These are phyloP conservation scores for Shiraia sp. DNA, from an alignment of 2,329 filamentous ascomycete species.

Conservation along the genomic window DNA sequence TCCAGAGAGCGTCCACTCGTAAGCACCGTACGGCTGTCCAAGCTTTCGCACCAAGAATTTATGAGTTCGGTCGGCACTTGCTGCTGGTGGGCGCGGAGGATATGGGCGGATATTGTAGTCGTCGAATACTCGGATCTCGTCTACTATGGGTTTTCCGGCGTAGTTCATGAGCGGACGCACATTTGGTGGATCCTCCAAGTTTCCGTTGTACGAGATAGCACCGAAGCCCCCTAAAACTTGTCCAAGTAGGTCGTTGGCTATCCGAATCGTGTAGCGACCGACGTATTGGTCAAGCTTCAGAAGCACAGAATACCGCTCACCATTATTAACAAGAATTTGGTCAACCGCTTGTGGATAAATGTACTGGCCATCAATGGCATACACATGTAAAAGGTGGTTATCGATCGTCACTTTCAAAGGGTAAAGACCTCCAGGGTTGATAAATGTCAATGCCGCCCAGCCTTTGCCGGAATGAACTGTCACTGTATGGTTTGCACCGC, in stretches of 20 bases:
- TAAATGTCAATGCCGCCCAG: constrained; percentile 3
- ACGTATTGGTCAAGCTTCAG: constrained; percentile 3
- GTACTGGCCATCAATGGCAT: constrained; percentile 8
- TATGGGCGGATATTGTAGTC: constrained; percentile 1
- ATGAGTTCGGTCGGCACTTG: constrained; percentile 1
- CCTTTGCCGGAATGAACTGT: not conserved
- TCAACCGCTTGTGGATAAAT: constrained; percentile 4
- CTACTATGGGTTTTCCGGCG: not conserved
- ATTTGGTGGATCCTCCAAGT: not conserved
- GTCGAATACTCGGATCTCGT: not conserved
- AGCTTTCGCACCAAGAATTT: constrained; percentile 3
- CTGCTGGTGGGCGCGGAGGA: not conserved
- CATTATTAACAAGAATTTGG: constrained; percentile 1
- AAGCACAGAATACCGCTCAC: constrained; percentile 4
- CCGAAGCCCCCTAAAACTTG: constrained; percentile 1
- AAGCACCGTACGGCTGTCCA: constrained; percentile 2
- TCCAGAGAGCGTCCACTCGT: constrained; percentile 3
- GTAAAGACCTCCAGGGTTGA: constrained; percentile 1
- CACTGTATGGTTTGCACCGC: not conserved
- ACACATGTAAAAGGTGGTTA: constrained; percentile 7
- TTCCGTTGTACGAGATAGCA: constrained; percentile 2
- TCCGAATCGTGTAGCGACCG: constrained; percentile 2
- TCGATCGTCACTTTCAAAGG: constrained; percentile 7
- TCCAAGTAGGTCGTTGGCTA: not conserved
- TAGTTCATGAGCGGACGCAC: not conserved